Percentiles rank a stretch among this genome's conserved stretches.
Evolutionary conservation across 495 filamentous ascomycete species (phyloP).

Genomic region (Penicillium fimorum): DNA sequence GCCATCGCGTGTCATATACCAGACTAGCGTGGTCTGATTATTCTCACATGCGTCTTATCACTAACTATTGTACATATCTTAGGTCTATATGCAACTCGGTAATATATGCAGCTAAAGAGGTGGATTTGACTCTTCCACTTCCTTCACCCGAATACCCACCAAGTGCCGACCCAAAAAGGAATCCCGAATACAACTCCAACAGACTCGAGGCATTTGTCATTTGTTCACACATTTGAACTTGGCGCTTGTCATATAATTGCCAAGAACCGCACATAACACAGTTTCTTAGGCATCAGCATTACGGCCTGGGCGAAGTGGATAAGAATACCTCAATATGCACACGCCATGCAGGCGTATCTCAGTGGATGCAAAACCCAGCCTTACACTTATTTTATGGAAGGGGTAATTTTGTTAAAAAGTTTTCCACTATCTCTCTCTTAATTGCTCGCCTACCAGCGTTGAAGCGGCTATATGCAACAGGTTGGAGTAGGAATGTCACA

Average conservation of each 20-base stretch:
- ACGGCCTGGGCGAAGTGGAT: conserved; percentile 4
- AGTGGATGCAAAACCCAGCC: conserved; percentile 2
- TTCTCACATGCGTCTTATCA: background rate
- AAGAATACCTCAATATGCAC: conserved; percentile 6
- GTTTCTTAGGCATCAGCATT: conserved; percentile 8
- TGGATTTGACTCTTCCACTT: background rate
- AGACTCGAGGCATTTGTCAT: background rate
- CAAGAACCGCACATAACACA: conserved; percentile 5
- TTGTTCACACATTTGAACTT: background rate
- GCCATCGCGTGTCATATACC: background rate
- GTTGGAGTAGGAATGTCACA: background rate
- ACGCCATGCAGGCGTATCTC: conserved; percentile 2
- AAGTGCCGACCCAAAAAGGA: background rate
- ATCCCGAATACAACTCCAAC: background rate
- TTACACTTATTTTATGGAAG: background rate
- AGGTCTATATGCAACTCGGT: background rate
- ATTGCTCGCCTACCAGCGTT: background rate
- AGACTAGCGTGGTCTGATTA: background rate
- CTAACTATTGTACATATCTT: background rate
- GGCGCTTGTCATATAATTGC: background rate
- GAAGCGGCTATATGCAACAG: background rate
- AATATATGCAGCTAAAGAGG: background rate
- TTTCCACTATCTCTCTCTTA: background rate
- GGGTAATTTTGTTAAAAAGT: background rate
- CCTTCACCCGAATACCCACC: background rate